Conservation (phyloP, 2,329 filamentous ascomycete species). For the Alternaria tenuissima region DNA sequence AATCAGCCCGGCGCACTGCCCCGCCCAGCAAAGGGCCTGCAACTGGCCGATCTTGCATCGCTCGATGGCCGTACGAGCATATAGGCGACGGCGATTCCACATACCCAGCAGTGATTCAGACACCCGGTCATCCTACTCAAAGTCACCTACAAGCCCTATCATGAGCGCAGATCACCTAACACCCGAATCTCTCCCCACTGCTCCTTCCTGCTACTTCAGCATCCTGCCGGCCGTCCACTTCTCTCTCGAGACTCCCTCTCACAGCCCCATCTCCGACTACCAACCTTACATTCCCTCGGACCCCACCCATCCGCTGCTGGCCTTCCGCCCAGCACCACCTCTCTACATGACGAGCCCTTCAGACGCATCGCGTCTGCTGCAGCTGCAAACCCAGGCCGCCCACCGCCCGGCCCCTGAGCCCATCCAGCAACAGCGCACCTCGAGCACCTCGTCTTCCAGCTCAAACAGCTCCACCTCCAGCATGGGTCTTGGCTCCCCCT, state of each 20-base stretch:
- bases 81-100: conserved; percentile 23
- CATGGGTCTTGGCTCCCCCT: conserved; percentile 23
- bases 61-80: conserved; percentile 21
- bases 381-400: conserved; percentile 51
- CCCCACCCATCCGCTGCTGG: conserved; percentile 48
- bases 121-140: conserved; percentile 14
- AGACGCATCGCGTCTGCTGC: conserved; percentile 48
- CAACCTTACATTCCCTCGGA: conserved; percentile 37
- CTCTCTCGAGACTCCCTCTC: conserved; percentile 44
- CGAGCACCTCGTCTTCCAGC: conserved; percentile 18
- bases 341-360: conserved; percentile 32
- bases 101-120: conserved; percentile 17
- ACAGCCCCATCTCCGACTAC: conserved; percentile 33
- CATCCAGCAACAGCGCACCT: conserved; percentile 30
- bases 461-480: conserved; percentile 23
- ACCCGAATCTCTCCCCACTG: conserved; percentile 16
- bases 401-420: conserved; percentile 43
- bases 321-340: conserved; percentile 30
- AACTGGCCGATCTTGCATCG: conserved; percentile 13
- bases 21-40: conserved; percentile 12
- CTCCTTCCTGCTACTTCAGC: conserved; percentile 46
- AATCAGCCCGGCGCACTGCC: conserved; percentile 17
- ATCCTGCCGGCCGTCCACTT: conserved; percentile 40
- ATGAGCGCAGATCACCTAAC: conserved; percentile 25
- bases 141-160: conserved; percentile 17